Evolutionary conservation across 441 rosid species (phyloP), one percentile per base, ranked within the genome.

Genomic region (Sinapis alba): DNA sequence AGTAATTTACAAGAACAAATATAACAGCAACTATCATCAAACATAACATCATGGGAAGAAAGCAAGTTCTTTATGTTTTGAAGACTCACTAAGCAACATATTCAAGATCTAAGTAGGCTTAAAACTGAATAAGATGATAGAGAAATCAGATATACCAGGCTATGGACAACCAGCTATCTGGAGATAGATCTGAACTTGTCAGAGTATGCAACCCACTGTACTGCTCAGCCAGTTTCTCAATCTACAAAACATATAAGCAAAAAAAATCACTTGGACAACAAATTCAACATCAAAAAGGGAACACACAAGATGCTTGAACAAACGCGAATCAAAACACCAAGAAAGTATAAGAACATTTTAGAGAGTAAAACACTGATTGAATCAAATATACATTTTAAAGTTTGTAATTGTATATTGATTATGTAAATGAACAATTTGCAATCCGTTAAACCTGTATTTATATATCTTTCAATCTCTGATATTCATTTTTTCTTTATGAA

Each of bases 161-260:
- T 18, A 75, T 19, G 9, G 74, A 53, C 30, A 69, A 13, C 79
- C 79, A 75, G 69, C 74, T 75, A 54, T 62, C 21, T 9, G 47
- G 74, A 36, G 74, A 62, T 26, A 75, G 64, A 53, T 69, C 74
- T 19, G 69, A 51, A n/a, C 69, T 75, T 6, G 24, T 62, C 26
- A 75, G 64, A 27, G 2, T 75, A 27, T 4, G 1, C 64, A 75
- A 28, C 3, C 79, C 74, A 18, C 9, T 28, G 70, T 62, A 1
- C 65, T 38, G 10, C 74, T 10, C 15, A 62, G 74, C 74, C 20
- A 75, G 26, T 8, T 18, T n/a, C 13, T 0, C 0, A 19, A 75
- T 38, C 79, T 75, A 34, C 43, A 51, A 62, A 13, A 74, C 34
- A 38, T 19, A 18, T 56, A 38, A 10, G 24, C 9, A 27, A n/a